These are phyloP conservation scores for Alternaria burnsii DNA, from an alignment of 2,329 filamentous ascomycete species.

Conservation along the genomic window DNA sequence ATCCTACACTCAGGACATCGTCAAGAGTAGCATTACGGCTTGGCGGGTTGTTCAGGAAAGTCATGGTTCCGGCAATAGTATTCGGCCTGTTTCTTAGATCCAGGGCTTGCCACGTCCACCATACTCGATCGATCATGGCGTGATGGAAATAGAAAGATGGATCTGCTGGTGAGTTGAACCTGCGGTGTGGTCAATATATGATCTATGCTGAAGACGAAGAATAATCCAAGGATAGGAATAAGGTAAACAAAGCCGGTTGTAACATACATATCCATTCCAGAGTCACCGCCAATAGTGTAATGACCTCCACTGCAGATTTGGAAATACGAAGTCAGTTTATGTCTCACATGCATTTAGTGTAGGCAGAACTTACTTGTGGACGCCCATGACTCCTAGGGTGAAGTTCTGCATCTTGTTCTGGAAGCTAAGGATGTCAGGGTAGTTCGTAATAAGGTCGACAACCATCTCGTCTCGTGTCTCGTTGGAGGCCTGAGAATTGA, in stretches of 20 bases:
- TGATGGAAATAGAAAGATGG: not conserved
- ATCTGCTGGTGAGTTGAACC: not conserved
- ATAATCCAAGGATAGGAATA: not conserved
- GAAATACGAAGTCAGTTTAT: too few species aligned
- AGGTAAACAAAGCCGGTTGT: not conserved
- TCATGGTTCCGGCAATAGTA: not conserved
- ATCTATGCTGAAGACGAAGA: not conserved
- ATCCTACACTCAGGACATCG: slow-evolving; percentile 10
- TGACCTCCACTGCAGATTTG: not conserved
- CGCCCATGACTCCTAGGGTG: not conserved
- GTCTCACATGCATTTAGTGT: too few species aligned
- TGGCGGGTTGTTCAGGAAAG: not conserved
- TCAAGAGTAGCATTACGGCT: not conserved
- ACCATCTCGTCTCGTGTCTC: not conserved
- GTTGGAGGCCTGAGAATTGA: not conserved
- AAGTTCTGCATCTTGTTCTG: not conserved
- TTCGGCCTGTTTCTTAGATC: not conserved
- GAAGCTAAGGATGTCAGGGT: not conserved
- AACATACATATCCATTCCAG: not conserved
- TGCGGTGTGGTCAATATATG: not conserved
- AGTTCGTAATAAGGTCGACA: not conserved
- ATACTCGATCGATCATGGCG: not conserved
- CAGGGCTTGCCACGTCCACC: not conserved
- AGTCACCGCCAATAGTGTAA: not conserved
- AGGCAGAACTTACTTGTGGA: not conserved